A percentile compares a stretch with the other conserved stretches of the same genome.
phyloP scores from a whole-genome alignment of 2,329 filamentous ascomycete genomes.

The Botrytis elliptica region DNA sequence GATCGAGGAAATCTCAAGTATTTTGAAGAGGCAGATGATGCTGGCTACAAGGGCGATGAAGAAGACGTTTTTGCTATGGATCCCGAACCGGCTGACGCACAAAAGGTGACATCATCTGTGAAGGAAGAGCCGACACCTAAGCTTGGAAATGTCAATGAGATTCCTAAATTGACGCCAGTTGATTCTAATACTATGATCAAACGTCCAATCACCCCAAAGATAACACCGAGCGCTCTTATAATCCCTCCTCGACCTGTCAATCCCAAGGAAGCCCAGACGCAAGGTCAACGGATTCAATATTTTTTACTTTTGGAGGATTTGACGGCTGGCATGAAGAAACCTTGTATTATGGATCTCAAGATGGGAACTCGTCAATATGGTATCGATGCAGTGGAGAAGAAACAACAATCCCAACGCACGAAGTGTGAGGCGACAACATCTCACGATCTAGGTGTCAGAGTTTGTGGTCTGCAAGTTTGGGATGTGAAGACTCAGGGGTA shows the following conservation, averaged over 20 bases:
- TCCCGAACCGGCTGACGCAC: constrained; percentile 35
- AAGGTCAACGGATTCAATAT: constrained; percentile 74
- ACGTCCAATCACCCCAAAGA: background rate
- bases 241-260: constrained; percentile 59
- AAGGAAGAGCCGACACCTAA: background rate
- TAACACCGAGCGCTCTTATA: constrained; percentile 7
- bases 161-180: background rate
- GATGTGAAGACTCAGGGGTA: constrained; percentile 80
- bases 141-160: background rate
- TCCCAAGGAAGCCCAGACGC: constrained; percentile 72
- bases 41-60: constrained; percentile 73
- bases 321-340: constrained; percentile 92
- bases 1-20: constrained; percentile 80
- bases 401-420: constrained; percentile 85
- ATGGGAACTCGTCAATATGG: constrained; percentile 99
- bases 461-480: constrained; percentile 97
- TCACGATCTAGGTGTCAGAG: constrained; percentile 82
- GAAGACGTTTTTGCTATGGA: constrained; percentile 71
- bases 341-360: constrained; percentile 95
- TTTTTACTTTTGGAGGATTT: constrained; percentile 93
- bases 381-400: constrained; percentile 86
- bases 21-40: constrained; percentile 84
- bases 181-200: background rate
- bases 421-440: constrained; percentile 95
- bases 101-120: background rate